Base-by-base conservation (phyloP, 116 monocot species). In the Posidonia oceanica region DNA sequence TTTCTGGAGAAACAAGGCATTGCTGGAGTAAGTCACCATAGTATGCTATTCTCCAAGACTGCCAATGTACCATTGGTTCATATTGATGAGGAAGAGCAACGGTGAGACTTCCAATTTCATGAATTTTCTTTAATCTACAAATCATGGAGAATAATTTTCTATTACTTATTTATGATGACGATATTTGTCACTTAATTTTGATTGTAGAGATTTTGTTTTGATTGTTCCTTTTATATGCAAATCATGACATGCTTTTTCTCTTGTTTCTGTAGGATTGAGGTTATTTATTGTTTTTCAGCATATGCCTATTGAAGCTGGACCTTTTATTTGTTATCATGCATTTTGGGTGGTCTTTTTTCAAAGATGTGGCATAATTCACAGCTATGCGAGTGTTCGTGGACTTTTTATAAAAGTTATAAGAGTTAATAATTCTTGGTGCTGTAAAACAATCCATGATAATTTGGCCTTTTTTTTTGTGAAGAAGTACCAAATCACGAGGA, bases 21-120 rank as follows among this genome's bases (percentile, higher is more conserved):
- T 75, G 92, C 87, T 59, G 97, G 97, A 60, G 85, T 98, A 64
- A 92, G 97, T 55, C 86, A 92, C 66, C 97, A 98, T 66, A 92
- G 86, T 69, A 71, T 98, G 69, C 80, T 98, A 0, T 98, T 85
- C 59, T 92, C 97, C 14, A 92, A 90, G 66, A 78, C 85, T 41
- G 89, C 82, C 63, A 79, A 66, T 64, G 67, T 87, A 5, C 80
- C 78, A 39, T 11, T 76, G 63, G 83, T 80, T 44, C 71, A 64
- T 21, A 83, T 85, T 36, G 80, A 80, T 29, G 48, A 66, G 52
- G 80, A 80, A 69, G 51, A 72, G 13, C 66, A 76, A 39, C 83
- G 88, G 95, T 91, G 20, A 66, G 61, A 59, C 3, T 67, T 58
- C 29, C 29, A 29, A 29, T 29, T 29, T 29, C 29, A 29, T 29